Percentiles rank a stretch among this genome's conserved stretches.
Conservation (phyloP, 805 yeast genomes). For the Lachancea thermotolerans region DNA sequence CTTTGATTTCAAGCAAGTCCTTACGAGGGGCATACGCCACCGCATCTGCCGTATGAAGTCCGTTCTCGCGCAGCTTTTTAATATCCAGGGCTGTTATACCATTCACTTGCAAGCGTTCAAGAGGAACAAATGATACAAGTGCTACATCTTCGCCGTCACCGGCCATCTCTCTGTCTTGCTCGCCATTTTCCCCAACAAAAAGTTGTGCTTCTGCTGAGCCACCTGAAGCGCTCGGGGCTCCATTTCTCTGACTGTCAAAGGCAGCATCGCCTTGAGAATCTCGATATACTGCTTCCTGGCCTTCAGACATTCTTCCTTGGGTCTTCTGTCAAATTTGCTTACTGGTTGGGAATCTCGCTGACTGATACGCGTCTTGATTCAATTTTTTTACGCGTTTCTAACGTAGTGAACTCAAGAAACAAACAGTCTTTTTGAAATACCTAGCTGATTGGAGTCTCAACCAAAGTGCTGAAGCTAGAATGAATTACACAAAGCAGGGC, state of each 20-base stretch:
- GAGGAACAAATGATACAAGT: conserved; percentile 29
- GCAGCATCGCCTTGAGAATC: conserved; percentile 7
- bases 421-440: background rate
- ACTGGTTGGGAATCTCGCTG: background rate
- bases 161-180: conserved; percentile 7
- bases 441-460: background rate
- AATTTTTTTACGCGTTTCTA: background rate
- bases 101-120: conserved; percentile 50
- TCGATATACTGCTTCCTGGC: conserved; percentile 8
- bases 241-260: conserved; percentile 1
- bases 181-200: conserved; percentile 1
- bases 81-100: conserved; percentile 80
- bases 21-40: conserved; percentile 91
- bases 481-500: background rate
- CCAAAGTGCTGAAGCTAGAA: background rate
- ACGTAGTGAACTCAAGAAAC: background rate
- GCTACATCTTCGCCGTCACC: conserved; percentile 44
- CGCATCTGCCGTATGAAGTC: conserved; percentile 84
- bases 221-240: conserved; percentile 6
- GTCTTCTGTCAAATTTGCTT: background rate
- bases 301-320: conserved; percentile 8
- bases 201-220: conserved; percentile 2
- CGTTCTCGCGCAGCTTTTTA: conserved; percentile 72
- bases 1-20: conserved; percentile 68
- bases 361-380: background rate